Conservation (phyloP, 768 basidiomycete genomes). For the Lentinula detonsa region DNA sequence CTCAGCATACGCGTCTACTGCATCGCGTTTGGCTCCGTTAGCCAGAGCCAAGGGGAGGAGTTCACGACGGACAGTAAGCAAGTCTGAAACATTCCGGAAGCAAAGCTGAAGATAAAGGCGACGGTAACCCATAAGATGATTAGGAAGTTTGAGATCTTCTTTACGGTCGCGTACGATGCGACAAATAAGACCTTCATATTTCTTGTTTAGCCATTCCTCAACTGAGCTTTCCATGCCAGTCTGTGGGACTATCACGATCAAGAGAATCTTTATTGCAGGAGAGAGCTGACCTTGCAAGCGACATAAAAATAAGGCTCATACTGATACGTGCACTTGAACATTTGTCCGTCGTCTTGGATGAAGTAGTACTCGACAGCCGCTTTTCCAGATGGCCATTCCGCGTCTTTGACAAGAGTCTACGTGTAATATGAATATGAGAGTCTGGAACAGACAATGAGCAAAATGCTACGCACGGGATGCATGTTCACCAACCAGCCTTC, state of each 20-base stretch:
- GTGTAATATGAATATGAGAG: neutral
- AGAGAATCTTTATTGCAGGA: neutral
- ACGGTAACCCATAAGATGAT: slow-evolving; percentile 94
- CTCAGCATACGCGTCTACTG: slow-evolving; percentile 96
- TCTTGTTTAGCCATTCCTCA: slow-evolving; percentile 94
- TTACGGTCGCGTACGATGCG: slow-evolving; percentile 79
- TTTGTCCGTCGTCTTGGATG: slow-evolving; percentile 92
- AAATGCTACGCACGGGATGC: slow-evolving; percentile 72
- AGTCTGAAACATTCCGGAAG: slow-evolving; percentile 92
- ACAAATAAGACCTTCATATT: slow-evolving; percentile 81
- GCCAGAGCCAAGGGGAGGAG: slow-evolving; percentile 84
- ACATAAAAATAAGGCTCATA: slow-evolving; percentile 96
- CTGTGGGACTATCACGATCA: slow-evolving; percentile 30
- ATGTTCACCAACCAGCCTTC: slow-evolving; percentile 98
- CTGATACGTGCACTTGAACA: slow-evolving; percentile 90
- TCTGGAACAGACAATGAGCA: neutral
- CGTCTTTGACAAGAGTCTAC: slow-evolving; percentile 82
- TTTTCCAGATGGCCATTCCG: slow-evolving; percentile 77
- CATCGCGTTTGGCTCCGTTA: slow-evolving; percentile 89
- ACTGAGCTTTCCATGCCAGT: slow-evolving; percentile 80
- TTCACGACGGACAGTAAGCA: slow-evolving; percentile 82
- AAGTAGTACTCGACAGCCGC: slow-evolving; percentile 96
- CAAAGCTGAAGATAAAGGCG: slow-evolving; percentile 83
- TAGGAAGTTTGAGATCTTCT: slow-evolving; percentile 92
- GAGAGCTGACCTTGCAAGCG: slow-evolving; percentile 74